Evolutionary conservation across 2,329 filamentous ascomycete species (phyloP).

Genomic region (Grosmannia clavigera): DNA sequence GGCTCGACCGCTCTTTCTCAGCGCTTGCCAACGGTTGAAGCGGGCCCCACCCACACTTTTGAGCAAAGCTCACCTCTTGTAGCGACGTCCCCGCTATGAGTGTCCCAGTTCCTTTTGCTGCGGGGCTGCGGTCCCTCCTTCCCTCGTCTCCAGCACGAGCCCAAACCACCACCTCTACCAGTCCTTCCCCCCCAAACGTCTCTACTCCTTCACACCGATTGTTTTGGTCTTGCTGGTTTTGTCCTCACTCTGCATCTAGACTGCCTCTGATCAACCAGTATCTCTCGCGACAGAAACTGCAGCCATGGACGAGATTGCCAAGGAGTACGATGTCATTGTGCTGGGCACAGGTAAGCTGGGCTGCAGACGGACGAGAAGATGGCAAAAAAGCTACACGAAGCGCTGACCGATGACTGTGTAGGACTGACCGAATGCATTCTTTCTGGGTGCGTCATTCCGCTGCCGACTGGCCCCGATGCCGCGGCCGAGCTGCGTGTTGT

Average conservation of each 20-base stretch:
- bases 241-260: background rate
- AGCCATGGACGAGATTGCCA: slow-evolving; percentile 90
- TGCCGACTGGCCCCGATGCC: background rate
- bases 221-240: background rate
- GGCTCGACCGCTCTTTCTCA: slow-evolving; percentile 1
- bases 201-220: background rate
- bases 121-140: slow-evolving; percentile 1
- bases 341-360: slow-evolving; percentile 75
- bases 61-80: background rate
- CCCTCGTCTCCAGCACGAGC: background rate
- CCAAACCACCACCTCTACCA: background rate
- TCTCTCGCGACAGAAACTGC: background rate
- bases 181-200: background rate
- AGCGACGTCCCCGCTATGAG: slow-evolving; percentile 1
- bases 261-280: background rate
- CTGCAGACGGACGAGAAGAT: background rate
- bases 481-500: background rate
- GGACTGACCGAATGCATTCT: slow-evolving; percentile 98
- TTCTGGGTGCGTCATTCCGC: slow-evolving; percentile 56
- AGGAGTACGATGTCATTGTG: slow-evolving; percentile 97
- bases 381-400: background rate
- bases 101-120: background rate
- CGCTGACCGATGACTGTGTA: slow-evolving; percentile 22
- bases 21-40: background rate
- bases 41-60: background rate